These are phyloP conservation scores for Ascochyta koolunga DNA, from an alignment of 2,329 filamentous ascomycete species.

Conservation along the genomic window DNA sequence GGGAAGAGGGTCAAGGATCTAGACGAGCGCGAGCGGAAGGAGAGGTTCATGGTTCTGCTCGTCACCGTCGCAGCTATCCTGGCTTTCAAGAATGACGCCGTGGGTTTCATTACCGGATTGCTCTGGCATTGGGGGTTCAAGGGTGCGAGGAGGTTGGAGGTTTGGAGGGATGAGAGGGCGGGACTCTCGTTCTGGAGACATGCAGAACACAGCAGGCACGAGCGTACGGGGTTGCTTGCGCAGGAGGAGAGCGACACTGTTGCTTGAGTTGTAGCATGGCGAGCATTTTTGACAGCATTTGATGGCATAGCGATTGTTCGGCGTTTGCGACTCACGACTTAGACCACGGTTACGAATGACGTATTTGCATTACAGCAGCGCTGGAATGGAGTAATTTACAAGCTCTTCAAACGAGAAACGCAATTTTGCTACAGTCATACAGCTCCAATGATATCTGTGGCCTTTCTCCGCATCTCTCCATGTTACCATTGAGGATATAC, in stretches of 20 bases:
- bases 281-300: background rate
- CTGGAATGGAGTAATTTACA: background rate
- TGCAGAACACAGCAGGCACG: constrained; percentile 22
- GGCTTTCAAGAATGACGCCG: constrained; percentile 86
- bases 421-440: background rate
- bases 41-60: constrained; percentile 88
- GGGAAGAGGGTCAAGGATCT: constrained; percentile 59
- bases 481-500: too few species aligned
- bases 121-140: constrained; percentile 74
- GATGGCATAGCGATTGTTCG: constrained; percentile 6
- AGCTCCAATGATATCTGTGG: background rate
- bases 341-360: background rate
- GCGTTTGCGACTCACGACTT: background rate
- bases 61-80: constrained; percentile 82
- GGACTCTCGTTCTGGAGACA: constrained; percentile 33
- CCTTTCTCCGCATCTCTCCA: background rate
- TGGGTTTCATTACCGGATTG: constrained; percentile 84
- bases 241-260: constrained; percentile 38
- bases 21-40: constrained; percentile 70
- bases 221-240: constrained; percentile 31
- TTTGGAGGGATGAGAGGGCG: constrained; percentile 28
- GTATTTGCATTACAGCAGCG: background rate
- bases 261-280: constrained; percentile 23
- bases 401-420: background rate
- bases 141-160: constrained; percentile 29